These are phyloP conservation scores for Davidsoniella neocaledoniae DNA, from an alignment of 2,329 filamentous ascomycete species.

Conservation along the genomic window DNA sequence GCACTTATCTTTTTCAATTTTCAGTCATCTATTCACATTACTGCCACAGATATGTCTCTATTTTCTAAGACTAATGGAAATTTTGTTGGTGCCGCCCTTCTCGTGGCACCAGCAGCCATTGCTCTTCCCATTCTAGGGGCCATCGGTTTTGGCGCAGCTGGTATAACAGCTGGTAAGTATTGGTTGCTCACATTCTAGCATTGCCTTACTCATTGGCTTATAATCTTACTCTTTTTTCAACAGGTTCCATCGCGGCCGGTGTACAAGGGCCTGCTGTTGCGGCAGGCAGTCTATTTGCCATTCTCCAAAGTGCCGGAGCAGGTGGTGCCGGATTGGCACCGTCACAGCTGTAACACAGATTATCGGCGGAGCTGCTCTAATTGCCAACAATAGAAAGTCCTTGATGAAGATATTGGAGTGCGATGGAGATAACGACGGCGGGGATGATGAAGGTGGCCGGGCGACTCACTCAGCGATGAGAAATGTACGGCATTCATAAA, in stretches of 20 bases:
- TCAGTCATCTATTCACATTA: too few relatives aligned
- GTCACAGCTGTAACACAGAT: too few relatives aligned
- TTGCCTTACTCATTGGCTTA: not conserved
- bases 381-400: too few relatives aligned
- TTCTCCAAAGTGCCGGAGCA: constrained; percentile 8
- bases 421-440: too few relatives aligned
- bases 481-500: too few relatives aligned
- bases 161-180: not conserved
- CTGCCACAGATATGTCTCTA: too few relatives aligned
- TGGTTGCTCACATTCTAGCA: not conserved
- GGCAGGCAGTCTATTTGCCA: constrained; percentile 2
- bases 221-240: not conserved
- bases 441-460: too few relatives aligned
- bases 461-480: too few relatives aligned
- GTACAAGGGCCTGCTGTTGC: not conserved
- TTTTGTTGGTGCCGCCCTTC: not conserved
- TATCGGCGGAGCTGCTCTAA: too few relatives aligned
- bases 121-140: not conserved
- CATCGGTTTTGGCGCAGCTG: not conserved
- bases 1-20: too few relatives aligned
- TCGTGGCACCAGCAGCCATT: not conserved
- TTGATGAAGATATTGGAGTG: too few relatives aligned
- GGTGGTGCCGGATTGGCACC: not conserved
- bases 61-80: not conserved
- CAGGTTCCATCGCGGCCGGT: constrained; percentile 2